phyloP scores from a whole-genome alignment of 2,329 filamentous ascomycete genomes.

The Alternaria conjuncta region DNA sequence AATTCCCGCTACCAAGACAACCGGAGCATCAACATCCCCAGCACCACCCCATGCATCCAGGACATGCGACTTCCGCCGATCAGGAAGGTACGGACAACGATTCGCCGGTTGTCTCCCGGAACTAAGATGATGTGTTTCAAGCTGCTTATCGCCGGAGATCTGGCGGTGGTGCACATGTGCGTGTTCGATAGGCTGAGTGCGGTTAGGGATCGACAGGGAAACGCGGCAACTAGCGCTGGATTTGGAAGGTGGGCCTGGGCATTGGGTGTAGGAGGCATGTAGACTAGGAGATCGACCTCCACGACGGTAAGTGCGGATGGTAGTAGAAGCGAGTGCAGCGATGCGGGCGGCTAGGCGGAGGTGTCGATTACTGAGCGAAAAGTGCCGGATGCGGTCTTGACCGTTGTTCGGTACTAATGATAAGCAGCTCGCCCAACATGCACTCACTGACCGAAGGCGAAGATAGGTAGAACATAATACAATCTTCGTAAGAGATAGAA shows the following conservation, averaged over 20 bases:
- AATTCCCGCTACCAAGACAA: neutral
- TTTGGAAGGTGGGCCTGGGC: slow-evolving; percentile 22
- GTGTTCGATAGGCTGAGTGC: slow-evolving; percentile 27
- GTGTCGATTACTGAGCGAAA: neutral
- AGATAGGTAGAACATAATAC: neutral
- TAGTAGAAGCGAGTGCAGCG: neutral
- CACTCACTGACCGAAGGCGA: neutral
- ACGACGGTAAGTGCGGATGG: neutral
- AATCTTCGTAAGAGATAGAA: neutral
- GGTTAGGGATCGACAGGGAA: slow-evolving; percentile 25
- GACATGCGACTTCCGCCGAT: slow-evolving; percentile 17
- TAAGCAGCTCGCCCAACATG: neutral
- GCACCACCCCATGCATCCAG: neutral
- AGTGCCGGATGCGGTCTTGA: neutral
- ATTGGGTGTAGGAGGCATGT: neutral
- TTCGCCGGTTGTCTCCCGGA: slow-evolving; percentile 7
- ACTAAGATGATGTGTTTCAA: slow-evolving; percentile 24
- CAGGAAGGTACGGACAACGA: slow-evolving; percentile 28
- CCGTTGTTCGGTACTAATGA: neutral
- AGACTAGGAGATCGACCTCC: neutral
- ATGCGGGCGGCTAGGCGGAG: neutral
- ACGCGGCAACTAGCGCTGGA: slow-evolving; percentile 19
- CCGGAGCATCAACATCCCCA: slow-evolving; percentile 11
- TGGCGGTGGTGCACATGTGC: slow-evolving; percentile 27
- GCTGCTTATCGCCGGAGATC: slow-evolving; percentile 23